A percentile compares a stretch with the other conserved stretches of the same genome.
Evolutionary conservation across 2,329 filamentous ascomycete species (phyloP).

Genomic region (Microsporum canis): DNA sequence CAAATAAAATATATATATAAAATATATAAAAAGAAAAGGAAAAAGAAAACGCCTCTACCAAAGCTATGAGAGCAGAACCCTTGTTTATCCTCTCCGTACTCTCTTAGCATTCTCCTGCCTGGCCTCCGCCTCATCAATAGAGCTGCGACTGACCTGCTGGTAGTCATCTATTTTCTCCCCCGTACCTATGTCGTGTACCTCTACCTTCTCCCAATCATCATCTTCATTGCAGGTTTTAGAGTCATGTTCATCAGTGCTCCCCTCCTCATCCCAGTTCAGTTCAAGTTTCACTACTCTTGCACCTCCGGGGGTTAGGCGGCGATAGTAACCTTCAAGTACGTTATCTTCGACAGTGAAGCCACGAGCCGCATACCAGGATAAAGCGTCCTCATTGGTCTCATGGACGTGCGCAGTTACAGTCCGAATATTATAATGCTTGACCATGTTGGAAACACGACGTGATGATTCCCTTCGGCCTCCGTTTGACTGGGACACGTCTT

Average conservation of each 20-base stretch:
- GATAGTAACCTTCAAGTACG: slow-evolving; percentile 48
- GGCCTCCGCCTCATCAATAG: neutral
- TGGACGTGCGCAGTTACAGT: slow-evolving; percentile 53
- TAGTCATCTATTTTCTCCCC: slow-evolving; percentile 26
- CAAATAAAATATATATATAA: neutral
- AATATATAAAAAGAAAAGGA: neutral
- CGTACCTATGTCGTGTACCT: slow-evolving; percentile 26
- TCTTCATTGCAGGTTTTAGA: slow-evolving; percentile 17
- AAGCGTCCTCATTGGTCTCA: slow-evolving; percentile 48
- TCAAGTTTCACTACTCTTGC: slow-evolving; percentile 38
- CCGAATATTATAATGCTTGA: slow-evolving; percentile 40
- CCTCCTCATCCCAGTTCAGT: slow-evolving; percentile 22
- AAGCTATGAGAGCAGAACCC: neutral
- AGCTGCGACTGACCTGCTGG: slow-evolving; percentile 18
- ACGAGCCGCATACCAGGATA: slow-evolving; percentile 50
- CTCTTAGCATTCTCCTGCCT: neutral
- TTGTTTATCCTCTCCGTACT: neutral
- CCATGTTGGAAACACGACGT: slow-evolving; percentile 25
- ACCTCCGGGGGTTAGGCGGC: slow-evolving; percentile 44
- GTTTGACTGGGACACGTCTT: slow-evolving; percentile 6
- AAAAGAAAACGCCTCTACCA: neutral
- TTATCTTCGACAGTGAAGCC: slow-evolving; percentile 43
- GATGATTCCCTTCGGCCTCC: slow-evolving; percentile 5
- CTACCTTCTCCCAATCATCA: slow-evolving; percentile 35
- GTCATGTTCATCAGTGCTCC: slow-evolving; percentile 5